These are phyloP conservation scores for Xylaria sp. DNA, from an alignment of 2,329 filamentous ascomycete species.

Conservation along the genomic window DNA sequence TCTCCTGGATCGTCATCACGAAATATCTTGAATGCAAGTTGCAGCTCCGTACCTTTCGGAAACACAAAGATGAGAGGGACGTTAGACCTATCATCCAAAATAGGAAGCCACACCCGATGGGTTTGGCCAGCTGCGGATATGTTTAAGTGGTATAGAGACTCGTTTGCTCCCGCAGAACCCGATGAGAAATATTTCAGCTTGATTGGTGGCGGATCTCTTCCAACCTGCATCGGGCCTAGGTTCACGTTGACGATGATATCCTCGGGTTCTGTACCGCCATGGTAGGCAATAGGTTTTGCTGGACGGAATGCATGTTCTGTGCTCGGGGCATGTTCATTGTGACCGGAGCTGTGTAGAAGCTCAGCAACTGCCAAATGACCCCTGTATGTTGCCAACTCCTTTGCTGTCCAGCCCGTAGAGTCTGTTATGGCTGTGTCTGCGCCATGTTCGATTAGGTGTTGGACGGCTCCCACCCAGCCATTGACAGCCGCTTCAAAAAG, in stretches of 20 bases:
- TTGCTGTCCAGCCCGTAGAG: constrained; percentile 50
- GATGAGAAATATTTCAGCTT: constrained; percentile 4
- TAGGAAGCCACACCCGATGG: constrained; percentile 40
- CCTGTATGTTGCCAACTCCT: constrained; percentile 51
- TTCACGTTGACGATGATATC: constrained; percentile 15
- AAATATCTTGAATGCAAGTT: constrained; percentile 43
- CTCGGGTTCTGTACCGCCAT: background rate
- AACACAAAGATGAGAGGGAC: constrained; percentile 43
- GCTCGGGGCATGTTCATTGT: background rate
- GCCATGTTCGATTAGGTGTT: constrained; percentile 47
- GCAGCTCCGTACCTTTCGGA: constrained; percentile 20
- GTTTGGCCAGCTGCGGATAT: constrained; percentile 27
- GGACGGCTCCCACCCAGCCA: constrained; percentile 44
- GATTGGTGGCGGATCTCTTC: constrained; percentile 9
- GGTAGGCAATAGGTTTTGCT: background rate
- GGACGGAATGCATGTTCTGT: background rate
- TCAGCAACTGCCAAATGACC: constrained; percentile 49
- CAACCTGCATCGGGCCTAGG: constrained; percentile 25
- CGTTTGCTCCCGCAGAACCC: background rate
- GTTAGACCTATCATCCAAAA: constrained; percentile 43
- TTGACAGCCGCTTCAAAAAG: constrained; percentile 48
- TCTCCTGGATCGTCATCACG: background rate
- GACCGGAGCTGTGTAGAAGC: constrained; percentile 15
- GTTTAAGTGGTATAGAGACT: constrained; percentile 24
- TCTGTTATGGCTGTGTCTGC: constrained; percentile 43